Evolutionary conservation across 148 eudicot genomes (phyloP), one percentile per base, ranked within the genome.

Genomic region (Rhododendron molle): DNA sequence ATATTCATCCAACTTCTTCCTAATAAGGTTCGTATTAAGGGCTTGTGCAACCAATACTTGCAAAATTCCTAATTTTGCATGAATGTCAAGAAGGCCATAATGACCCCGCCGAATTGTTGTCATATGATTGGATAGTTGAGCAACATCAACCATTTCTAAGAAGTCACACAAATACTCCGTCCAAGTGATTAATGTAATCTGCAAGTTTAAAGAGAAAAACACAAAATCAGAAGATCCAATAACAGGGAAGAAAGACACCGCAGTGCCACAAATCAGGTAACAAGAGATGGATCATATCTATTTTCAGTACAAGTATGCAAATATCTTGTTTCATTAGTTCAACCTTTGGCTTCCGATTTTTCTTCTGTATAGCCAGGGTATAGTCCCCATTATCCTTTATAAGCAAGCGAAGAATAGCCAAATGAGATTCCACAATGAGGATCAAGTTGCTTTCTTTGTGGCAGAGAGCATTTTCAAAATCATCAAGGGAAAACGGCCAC

Each of bases 61-160:
- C 38, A 94, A 90, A 85, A 97, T 97, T 71, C 87, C 89, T 87
- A 97, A 56, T 91, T 97, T 97, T 69, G 88, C 86, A 80, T 87
- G 87, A 84, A 91, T 86, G 26, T 97, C 95, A 69, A 97, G 84
- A 47, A 95, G 93, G 71, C 97, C 94, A 87, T 95, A 97, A 88
- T 94, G 98, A 23, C 99, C 99, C 78, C 98, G 91, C 88, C 88
- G 94, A 80, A 97, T 97, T 73, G 98, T 97, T 86, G 92, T 85
- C 50, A 89, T 84, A 85, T 89, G 90, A 85, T 84, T 54, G 30
- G 92, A 84, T 82, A 94, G 85, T 86, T 91, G 95, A 80, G 88
- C 87, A 84, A 58, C 79, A 81, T 83, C 85, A 40, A 87, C 80
- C 96, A 92, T 88, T 86, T 97, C 99, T 87, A 97, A 76, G 85